phyloP scores from a whole-genome alignment of 441 rosid species.

The Melastoma candidum region DNA sequence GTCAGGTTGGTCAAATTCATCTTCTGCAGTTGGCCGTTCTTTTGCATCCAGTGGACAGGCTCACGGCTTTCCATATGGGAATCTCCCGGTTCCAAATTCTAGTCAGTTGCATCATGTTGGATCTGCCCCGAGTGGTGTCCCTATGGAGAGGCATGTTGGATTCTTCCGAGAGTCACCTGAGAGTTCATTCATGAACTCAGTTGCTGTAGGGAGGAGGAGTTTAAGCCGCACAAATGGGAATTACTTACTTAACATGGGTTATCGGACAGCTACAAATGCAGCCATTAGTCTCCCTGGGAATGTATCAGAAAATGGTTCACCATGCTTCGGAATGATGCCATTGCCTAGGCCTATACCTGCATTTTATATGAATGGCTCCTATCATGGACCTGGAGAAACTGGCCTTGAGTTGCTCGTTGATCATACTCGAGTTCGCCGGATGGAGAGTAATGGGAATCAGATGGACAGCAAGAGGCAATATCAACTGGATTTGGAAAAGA shows the following conservation, averaged over 20 bases:
- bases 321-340: conserved; percentile 57
- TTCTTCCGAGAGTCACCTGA: conserved; percentile 61
- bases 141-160: conserved; percentile 63
- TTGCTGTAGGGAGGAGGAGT: conserved; percentile 39
- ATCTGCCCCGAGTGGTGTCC: conserved; percentile 73
- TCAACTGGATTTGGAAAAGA: conserved; percentile 73
- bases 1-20: conserved; percentile 47
- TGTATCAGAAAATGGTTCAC: conserved; percentile 36
- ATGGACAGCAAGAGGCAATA: conserved; percentile 63
- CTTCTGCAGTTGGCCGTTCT: conserved; percentile 36
- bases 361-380: conserved; percentile 45
- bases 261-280: conserved; percentile 36
- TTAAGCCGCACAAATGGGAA: conserved; percentile 43
- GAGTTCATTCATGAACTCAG: conserved; percentile 43
- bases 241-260: conserved; percentile 45
- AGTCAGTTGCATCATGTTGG: conserved; percentile 69
- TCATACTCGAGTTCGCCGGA: conserved; percentile 53
- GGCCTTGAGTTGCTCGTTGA: conserved; percentile 58
- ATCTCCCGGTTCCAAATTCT: conserved; percentile 36
- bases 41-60: conserved; percentile 41
- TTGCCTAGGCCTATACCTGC: conserved; percentile 55
- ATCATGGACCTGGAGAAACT: conserved; percentile 33
- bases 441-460: conserved; percentile 49
- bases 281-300: conserved; percentile 41
- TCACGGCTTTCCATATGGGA: conserved; percentile 40